Conservation (phyloP, 1,284 basidiomycete genomes). For the Fomitiporia mediterranea region DNA sequence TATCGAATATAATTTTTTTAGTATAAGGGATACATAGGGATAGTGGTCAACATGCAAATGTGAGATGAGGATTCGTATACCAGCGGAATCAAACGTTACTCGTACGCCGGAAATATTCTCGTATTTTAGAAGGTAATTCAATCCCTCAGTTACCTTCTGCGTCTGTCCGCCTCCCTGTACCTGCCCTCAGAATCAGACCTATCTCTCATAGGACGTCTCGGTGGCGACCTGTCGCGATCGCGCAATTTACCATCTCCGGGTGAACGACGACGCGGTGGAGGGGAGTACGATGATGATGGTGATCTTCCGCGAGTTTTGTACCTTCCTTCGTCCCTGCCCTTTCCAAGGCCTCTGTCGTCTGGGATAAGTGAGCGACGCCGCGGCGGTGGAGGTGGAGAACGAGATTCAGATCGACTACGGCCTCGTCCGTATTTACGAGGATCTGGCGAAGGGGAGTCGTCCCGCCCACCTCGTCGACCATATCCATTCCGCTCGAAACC, state of each 20-base stretch:
- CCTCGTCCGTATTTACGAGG: neutral
- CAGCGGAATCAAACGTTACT: no score
- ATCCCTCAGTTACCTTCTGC: neutral
- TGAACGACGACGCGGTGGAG: neutral
- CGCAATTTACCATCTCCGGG: neutral
- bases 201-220: no score
- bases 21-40: no score
- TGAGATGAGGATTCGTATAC: no score
- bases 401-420: no score
- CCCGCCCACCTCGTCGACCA: constrained; percentile 11
- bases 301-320: neutral
- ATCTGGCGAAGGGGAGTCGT: constrained; percentile 18
- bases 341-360: neutral
- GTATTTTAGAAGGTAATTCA: no score
- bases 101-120: no score
- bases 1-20: no score
- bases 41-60: no score
- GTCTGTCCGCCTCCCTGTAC: neutral
- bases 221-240: constrained; percentile 2
- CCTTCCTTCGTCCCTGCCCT: neutral
- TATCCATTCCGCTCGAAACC: neutral
- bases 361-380: neutral
- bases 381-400: neutral
- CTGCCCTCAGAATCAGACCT: no score
- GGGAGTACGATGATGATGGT: neutral